These are phyloP conservation scores for Pseudonitzschia delicatissima DNA, from an alignment of 108 stramenopile species.

Conservation along the genomic window DNA sequence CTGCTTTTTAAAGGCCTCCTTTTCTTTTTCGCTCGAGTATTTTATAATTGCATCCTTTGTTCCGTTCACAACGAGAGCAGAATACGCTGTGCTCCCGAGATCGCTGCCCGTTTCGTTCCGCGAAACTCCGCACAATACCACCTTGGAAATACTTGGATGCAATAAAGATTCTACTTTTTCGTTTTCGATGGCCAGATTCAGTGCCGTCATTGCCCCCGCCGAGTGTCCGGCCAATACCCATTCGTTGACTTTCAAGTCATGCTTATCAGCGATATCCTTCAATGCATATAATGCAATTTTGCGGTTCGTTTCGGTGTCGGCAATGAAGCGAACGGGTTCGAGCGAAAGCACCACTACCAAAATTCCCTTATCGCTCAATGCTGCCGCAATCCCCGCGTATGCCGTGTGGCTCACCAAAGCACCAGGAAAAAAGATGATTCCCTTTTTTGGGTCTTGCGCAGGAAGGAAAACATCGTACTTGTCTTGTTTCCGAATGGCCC, in stretches of 20 bases:
- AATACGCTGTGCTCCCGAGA: conserved; percentile 10
- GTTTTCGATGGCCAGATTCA: background rate
- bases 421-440: conserved; percentile 55
- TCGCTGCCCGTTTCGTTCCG: conserved; percentile 9
- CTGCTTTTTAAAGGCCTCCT: background rate
- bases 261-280: conserved; percentile 3
- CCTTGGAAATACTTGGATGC: conserved; percentile 12
- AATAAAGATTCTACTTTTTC: too few species aligned
- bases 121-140: conserved; percentile 32
- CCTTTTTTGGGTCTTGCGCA: conserved; percentile 19
- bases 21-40: background rate
- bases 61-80: conserved; percentile 21
- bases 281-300: background rate
- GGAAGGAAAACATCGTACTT: conserved; percentile 19
- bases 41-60: conserved; percentile 34
- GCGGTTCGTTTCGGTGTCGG: background rate
- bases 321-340: conserved; percentile 29
- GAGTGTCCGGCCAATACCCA: conserved; percentile 40
- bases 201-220: conserved; percentile 25
- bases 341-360: conserved; percentile 44
- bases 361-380: conserved; percentile 46
- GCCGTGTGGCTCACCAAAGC: conserved; percentile 54
- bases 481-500: conserved; percentile 1
- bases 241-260: background rate
- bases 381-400: conserved; percentile 45